Base-by-base conservation (phyloP, 345 rosid genomes). In the Linum tenue region DNA sequence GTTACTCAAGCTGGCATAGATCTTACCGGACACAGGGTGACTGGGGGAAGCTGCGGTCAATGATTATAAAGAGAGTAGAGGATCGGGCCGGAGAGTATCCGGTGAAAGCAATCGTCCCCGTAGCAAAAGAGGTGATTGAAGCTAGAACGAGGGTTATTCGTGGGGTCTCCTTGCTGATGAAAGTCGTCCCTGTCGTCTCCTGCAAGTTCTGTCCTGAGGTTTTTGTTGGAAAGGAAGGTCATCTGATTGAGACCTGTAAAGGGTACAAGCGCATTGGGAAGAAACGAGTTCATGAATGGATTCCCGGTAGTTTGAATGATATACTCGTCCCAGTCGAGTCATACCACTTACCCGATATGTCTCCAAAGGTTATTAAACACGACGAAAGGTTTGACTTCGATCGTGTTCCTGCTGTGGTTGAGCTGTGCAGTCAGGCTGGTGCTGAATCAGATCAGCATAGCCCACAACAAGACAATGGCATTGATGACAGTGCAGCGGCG, bases 141-240 rank as follows among this genome's bases (percentile, higher is more conserved):
- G 82, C 86, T 37, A 80, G 95, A 79, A 53, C 60, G 66, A 31
- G 74, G 42, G 86, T 94, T 55, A 59, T 76, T 60, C 84, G 69
- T 67, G 88, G 89, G 2, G 79, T 94, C 44, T 77, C 90, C 1
- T 68, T 69, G 2, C 94, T 90, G 55, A 80, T 85, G 50, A 80
- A 80, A 76, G 43, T 70, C 16, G 59, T 88, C 62, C 92, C 92
- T 2, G 75, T 85, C 38, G 60, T 80, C 51, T 77, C 87, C 6
- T 94, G 99, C 92, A 90, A 85, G 99, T 90, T 88, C 70, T 90
- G 97, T 71, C 72, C 94, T 0, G 98, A 92, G 69, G 94, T 86
- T 8, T 84, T 70, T 77, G 62, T 90, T 55, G 97, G 98, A 15
- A 87, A 86, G 78, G 69, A 76, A 68, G 97, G 98, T n/a, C 98